A percentile compares a stretch with the other conserved stretches of the same genome.
These are phyloP conservation scores for Fusarium palustre DNA, from an alignment of 2,329 filamentous ascomycete genomes.

Conservation along the genomic window DNA sequence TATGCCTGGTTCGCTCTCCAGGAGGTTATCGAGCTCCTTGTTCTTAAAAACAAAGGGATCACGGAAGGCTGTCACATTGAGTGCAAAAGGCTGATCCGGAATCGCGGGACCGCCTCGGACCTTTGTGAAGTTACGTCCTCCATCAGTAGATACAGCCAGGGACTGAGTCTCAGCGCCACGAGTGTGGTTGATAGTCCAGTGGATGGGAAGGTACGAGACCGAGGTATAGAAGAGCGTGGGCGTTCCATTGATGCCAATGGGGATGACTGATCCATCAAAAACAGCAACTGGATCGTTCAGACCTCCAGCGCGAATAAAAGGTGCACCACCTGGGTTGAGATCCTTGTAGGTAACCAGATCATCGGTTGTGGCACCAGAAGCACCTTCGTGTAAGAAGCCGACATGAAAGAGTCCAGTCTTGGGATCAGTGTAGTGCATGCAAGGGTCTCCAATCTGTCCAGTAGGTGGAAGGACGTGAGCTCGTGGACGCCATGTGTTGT, in stretches of 20 bases:
- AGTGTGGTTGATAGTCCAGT: constrained; percentile 60
- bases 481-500: constrained; percentile 51
- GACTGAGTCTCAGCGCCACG: constrained; percentile 60
- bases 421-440: constrained; percentile 60
- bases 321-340: constrained; percentile 53
- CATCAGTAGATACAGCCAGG: constrained; percentile 57
- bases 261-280: constrained; percentile 60
- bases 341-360: constrained; percentile 56
- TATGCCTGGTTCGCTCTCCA: constrained; percentile 34
- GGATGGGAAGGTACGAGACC: constrained; percentile 58
- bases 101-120: constrained; percentile 39
- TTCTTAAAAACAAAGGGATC: constrained; percentile 44
- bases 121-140: constrained; percentile 43
- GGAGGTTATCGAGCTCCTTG: constrained; percentile 28
- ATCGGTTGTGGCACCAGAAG: constrained; percentile 55
- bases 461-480: constrained; percentile 56
- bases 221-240: constrained; percentile 60
- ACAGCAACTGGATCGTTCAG: constrained; percentile 48
- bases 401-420: constrained; percentile 58
- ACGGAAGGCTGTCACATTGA: constrained; percentile 45
- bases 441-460: constrained; percentile 58
- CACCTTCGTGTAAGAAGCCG: constrained; percentile 55
- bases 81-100: constrained; percentile 33
- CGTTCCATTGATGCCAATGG: constrained; percentile 56
- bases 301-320: constrained; percentile 57